Conservation (phyloP, 2,329 filamentous ascomycete species). For the Aspergillus novofumigatus region DNA sequence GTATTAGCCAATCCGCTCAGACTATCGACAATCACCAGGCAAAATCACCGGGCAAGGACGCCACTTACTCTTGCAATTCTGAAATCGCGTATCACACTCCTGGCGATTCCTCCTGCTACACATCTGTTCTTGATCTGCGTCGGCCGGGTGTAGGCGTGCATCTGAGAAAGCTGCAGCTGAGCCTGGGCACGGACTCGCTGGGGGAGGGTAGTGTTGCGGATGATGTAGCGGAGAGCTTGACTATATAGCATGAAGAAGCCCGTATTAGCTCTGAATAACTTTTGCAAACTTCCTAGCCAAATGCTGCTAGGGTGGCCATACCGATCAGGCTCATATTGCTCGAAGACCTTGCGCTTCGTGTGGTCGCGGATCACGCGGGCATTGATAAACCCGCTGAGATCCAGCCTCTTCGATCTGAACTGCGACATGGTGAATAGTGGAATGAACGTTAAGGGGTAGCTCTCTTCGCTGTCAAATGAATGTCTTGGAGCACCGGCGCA, state of each 20-base stretch:
- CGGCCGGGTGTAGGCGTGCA: conserved; percentile 91
- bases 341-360: conserved; percentile 91
- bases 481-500: conserved; percentile 1
- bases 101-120: conserved; percentile 81
- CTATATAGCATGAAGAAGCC: conserved; percentile 43
- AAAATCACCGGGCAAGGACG: background rate
- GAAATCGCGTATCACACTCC: conserved; percentile 90
- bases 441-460: background rate
- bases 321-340: conserved; percentile 83
- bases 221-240: conserved; percentile 88
- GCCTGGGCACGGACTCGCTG: conserved; percentile 80
- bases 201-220: conserved; percentile 85
- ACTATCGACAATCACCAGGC: background rate
- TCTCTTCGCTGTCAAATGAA: background rate
- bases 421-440: conserved; percentile 61
- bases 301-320: conserved; percentile 36
- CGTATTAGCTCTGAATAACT: background rate
- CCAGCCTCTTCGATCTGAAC: conserved; percentile 86
- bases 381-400: conserved; percentile 84
- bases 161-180: conserved; percentile 86
- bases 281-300: background rate
- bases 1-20: conserved; percentile 14
- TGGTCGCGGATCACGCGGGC: conserved; percentile 86
- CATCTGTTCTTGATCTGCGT: conserved; percentile 95
- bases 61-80: conserved; percentile 81